These are phyloP conservation scores for Solanum hybrid DNA, from an alignment of 305 asterid species.

Conservation along the genomic window DNA sequence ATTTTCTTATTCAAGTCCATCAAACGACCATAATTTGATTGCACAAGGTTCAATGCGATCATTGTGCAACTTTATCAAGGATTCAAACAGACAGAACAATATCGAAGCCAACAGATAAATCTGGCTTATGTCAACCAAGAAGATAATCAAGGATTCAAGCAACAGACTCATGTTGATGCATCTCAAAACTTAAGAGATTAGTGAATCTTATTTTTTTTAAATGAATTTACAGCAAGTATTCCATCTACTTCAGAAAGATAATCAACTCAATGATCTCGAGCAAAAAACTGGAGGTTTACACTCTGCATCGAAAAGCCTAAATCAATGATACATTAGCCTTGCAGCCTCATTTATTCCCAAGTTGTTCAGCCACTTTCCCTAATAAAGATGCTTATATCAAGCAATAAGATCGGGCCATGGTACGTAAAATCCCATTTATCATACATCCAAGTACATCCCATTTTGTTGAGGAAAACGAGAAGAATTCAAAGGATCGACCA, in stretches of 20 bases:
- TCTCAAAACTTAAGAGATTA: neutral
- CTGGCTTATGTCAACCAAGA: neutral
- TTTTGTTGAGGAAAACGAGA: conserved; percentile 12
- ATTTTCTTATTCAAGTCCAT: neutral
- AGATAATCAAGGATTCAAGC: neutral
- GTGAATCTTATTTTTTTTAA: neutral
- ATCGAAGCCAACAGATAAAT: conserved; percentile 21
- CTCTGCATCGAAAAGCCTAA: neutral
- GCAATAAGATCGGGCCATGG: neutral
- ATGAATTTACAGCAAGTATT: neutral
- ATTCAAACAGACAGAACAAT: neutral
- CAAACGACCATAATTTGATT: neutral
- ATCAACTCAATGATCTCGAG: conserved; percentile 1
- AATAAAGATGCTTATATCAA: neutral
- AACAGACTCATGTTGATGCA: neutral
- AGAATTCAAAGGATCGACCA: neutral
- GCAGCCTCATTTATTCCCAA: conserved; percentile 5
- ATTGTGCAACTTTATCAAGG: neutral
- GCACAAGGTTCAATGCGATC: neutral
- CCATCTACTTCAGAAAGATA: neutral
- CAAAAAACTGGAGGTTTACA: neutral
- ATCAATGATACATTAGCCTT: neutral
- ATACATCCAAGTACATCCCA: neutral
- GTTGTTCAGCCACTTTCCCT: neutral
- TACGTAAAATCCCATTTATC: neutral